Evolutionary conservation across 352 stramenopile genomes (phyloP), one percentile per base, ranked within the genome.

Genomic region (Globisporangium irregulare): DNA sequence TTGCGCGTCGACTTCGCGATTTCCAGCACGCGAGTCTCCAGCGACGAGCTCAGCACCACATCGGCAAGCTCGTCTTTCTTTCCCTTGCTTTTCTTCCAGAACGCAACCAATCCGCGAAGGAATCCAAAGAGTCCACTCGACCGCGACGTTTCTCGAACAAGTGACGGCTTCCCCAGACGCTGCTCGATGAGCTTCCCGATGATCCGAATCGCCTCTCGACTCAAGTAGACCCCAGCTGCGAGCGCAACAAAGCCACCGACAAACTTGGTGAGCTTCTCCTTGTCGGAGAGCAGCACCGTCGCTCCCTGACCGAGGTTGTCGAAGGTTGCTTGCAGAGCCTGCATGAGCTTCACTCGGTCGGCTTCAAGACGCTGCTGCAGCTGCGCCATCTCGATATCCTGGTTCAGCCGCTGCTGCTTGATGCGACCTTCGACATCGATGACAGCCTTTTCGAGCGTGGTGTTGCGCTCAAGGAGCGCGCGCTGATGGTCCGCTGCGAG

Each of bases 381-480:
- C 59, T 91, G 81, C 3, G 73, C 78, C 76, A 87, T 88, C 57
- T 91, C 82, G 60, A 92, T 92, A 57, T 91, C 84, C 50, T 88
- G 78, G 59, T 92, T 91, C 41, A 80, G 36, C 3, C 84, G 81
- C 64, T 93, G 81, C 65, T 93, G 84, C 43, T 74, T 76, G 66
- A 92, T 92, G 1, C 84, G 74, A 0, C 81, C 82, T 51, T 90
- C 81, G 14, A 89, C 77, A 59, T 91, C 80, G 43, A 93, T 86
- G 9, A 69, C 72, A 1, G 82, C 82, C 57, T 89, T 89, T 50
- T 85, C 75, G 0, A 90, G 61, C 46, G 79, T 87, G 55, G 82
- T 87, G 66, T 91, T 91, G 34, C 68, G 78, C 59, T 91, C 82
- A 7, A 91, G 62, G 25, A 80, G 66, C 32, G 82, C 79, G 12